Base-by-base conservation (phyloP, 2,329 filamentous ascomycete genomes). In the Sporothrix protearum region DNA sequence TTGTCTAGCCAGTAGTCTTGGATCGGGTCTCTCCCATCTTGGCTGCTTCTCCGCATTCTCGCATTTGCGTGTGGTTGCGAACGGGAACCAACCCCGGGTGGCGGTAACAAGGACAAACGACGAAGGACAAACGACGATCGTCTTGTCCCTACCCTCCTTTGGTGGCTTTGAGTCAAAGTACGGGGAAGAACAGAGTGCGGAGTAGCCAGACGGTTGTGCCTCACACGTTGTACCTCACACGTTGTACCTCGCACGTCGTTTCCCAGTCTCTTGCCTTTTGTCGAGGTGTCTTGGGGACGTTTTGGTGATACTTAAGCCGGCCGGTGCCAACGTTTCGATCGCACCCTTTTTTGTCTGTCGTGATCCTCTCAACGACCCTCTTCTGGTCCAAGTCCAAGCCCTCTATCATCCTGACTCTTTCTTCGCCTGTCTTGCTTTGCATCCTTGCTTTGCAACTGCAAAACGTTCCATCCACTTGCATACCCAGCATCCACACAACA, bases 41-140 rank as follows among this genome's bases (percentile, higher is more conserved):
- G 42, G 42, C 42, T 47, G 14, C 42, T 66, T 66, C 63, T 66
- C 63, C 63, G 63, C 63, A 66, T 66, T 66, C 42, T 66, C 42
- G 25, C 42, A 47, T 64, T 64, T 64, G 53, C 19, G 42, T 47
- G 42, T 47, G 14, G 42, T 47, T 14, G 33, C 57, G 19, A 61
- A 14, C 53, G 33, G 25, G 30, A 59, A 47, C 14, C 30, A 45
- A 63, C 57, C 59, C 36, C 59, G 45, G 55, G 30, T 39, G 2
- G 30, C 55, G 39, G 59, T 64, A 36, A 64, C 59, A 64, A 64
- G 59, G 59, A 64, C 59, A 64, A 42, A 22, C 36, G 59, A 22
- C 59, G 59, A 64, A 64, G 59, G 59, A 64, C 59, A 64, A 42
- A 22, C 36, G 59, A 22, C 59, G 59, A 64, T 64, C 59, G 59